Evolutionary conservation across 1,284 basidiomycete species (phyloP).

Genomic region (Fomes fomentarius): DNA sequence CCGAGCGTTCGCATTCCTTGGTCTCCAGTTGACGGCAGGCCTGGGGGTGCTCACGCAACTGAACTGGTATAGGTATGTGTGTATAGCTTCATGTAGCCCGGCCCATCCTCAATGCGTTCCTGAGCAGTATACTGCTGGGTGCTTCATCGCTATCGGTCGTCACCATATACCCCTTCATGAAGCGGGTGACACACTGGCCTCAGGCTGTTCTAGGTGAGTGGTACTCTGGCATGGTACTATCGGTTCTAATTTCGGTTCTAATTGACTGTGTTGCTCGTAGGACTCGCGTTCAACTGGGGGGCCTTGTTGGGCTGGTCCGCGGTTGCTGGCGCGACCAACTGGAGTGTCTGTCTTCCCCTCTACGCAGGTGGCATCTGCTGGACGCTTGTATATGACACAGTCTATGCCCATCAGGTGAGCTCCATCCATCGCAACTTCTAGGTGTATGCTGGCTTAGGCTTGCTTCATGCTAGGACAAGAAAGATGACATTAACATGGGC

Average conservation of each 20-base stretch:
- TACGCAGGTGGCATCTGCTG: constrained; percentile 91
- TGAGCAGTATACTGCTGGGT: constrained; percentile 82
- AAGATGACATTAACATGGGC: constrained; percentile 86
- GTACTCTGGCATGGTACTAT: too few relatives aligned
- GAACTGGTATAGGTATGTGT: constrained; percentile 90
- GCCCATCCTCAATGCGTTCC: background rate
- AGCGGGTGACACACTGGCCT: constrained; percentile 96
- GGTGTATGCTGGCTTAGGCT: too few relatives aligned
- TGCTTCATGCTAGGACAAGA: constrained; percentile 78
- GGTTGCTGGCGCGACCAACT: constrained; percentile 81
- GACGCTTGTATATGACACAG: constrained; percentile 97
- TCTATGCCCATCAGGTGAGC: constrained; percentile 94
- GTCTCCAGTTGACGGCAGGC: constrained; percentile 81
- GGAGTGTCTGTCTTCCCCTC: constrained; percentile 84
- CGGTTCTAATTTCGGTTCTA: background rate
- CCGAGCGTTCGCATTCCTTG: constrained; percentile 86
- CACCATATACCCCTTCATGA: constrained; percentile 95
- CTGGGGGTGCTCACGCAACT: constrained; percentile 91
- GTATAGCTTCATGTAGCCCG: background rate
- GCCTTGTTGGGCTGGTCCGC: constrained; percentile 97
- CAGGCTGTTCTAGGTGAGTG: constrained; percentile 89
- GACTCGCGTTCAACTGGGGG: constrained; percentile 98
- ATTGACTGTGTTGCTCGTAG: constrained; percentile 40
- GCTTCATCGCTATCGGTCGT: constrained; percentile 90
- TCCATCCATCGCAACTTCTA: too few relatives aligned